Conservation (phyloP, 768 basidiomycete species). For the Lactifluus rugatus region DNA sequence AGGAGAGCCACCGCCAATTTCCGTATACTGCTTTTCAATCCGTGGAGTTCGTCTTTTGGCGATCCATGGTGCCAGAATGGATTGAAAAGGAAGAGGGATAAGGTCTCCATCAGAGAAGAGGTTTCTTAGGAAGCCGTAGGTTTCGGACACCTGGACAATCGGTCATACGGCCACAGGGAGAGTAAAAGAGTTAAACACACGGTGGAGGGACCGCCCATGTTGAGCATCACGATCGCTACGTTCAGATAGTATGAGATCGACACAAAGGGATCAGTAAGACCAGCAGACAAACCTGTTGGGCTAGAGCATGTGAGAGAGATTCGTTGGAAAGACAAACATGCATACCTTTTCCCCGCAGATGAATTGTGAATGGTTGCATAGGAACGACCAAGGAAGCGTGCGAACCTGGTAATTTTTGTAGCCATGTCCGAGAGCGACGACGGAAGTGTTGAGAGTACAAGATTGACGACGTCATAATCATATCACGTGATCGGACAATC, state of each 20-base stretch:
- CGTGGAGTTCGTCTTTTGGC: conserved; percentile 82
- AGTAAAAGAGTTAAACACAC: conserved; percentile 35
- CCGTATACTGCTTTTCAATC: conserved; percentile 90
- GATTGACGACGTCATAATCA: too few relatives aligned
- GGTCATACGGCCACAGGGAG: not conserved
- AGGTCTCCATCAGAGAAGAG: conserved; percentile 90
- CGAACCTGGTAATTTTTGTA: not conserved
- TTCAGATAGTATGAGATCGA: not conserved
- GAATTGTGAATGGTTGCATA: conserved; percentile 15
- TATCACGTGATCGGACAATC: too few relatives aligned
- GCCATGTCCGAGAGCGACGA: too few relatives aligned
- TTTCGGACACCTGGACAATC: conserved; percentile 68
- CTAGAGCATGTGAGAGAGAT: conserved; percentile 7
- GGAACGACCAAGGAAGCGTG: conserved; percentile 12
- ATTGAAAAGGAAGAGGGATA: conserved; percentile 92
- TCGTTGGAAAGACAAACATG: not conserved
- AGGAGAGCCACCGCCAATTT: conserved; percentile 94
- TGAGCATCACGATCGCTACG: conserved; percentile 87
- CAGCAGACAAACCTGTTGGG: conserved; percentile 16
- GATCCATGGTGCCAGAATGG: conserved; percentile 76
- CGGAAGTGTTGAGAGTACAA: too few relatives aligned
- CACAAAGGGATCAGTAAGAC: not conserved
- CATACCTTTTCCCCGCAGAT: conserved; percentile 13
- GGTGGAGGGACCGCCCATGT: conserved; percentile 97
- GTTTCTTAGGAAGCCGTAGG: conserved; percentile 84